These are phyloP conservation scores for Cajanus cajan DNA, from an alignment of 306 rosid species.

Conservation along the genomic window DNA sequence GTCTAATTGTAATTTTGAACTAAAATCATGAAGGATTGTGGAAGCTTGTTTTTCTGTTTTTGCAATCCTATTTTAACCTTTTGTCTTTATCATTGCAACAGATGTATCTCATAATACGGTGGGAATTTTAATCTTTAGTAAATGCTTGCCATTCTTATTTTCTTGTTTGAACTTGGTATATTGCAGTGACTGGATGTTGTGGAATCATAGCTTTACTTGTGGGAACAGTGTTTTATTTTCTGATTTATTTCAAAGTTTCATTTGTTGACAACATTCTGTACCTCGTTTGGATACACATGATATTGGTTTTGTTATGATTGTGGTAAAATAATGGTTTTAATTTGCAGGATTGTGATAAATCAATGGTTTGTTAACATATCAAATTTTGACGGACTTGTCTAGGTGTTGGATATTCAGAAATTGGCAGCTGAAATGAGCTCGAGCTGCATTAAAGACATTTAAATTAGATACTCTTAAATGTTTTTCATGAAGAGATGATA, in stretches of 20 bases:
- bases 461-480: constrained; percentile 87
- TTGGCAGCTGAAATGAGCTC: constrained; percentile 91
- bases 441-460: constrained; percentile 67
- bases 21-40: too few species aligned
- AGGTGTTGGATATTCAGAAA: constrained; percentile 85
- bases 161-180: not conserved
- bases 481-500: constrained; percentile 51
- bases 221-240: constrained; percentile 1
- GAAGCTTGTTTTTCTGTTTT: too few species aligned
- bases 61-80: too few species aligned
- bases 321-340: not conserved
- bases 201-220: constrained; percentile 16
- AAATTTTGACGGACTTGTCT: constrained; percentile 30
- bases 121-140: constrained; percentile 26
- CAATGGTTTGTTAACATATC: constrained; percentile 1
- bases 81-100: constrained; percentile 54
- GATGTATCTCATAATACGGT: constrained; percentile 99
- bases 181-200: not conserved
- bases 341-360: not conserved
- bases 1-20: too few species aligned
- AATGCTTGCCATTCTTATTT: constrained; percentile 19
- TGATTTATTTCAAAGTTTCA: not conserved
- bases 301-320: constrained; percentile 7
- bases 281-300: not conserved
- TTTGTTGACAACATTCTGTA: constrained; percentile 2